Percentiles rank a stretch among this genome's conserved stretches.
Conservation (phyloP, 176 grass and related monocot genomes). For the Bothriochloa decipiens region DNA sequence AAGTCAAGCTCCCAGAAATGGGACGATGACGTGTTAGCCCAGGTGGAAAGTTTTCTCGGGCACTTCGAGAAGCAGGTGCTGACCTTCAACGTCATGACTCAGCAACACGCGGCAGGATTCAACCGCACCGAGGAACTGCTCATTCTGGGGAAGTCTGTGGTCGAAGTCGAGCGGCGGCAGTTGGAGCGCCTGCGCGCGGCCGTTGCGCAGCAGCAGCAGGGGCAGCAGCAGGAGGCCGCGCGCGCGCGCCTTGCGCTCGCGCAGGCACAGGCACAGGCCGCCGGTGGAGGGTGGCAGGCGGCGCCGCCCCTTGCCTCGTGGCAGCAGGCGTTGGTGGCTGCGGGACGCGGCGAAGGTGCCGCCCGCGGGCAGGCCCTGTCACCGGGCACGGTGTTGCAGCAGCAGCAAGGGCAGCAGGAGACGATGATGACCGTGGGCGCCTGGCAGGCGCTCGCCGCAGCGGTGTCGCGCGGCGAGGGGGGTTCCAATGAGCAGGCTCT, state of each 20-base stretch:
- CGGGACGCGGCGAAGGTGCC: conserved; percentile 2
- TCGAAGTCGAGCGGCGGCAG: conserved; percentile 24
- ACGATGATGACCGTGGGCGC: conserved; percentile 10
- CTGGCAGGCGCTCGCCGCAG: conserved; percentile 33
- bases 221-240: conserved; percentile 11
- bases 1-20: neutral
- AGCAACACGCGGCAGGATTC: conserved; percentile 6
- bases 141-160: neutral
- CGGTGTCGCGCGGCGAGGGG: conserved; percentile 20
- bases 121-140: conserved; percentile 27
- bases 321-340: conserved; percentile 26
- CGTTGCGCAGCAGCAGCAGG: neutral
- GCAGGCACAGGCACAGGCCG: conserved; percentile 44
- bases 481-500: neutral
- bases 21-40: neutral
- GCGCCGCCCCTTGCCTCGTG: conserved; percentile 5
- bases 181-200: conserved; percentile 16
- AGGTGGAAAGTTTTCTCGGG: neutral
- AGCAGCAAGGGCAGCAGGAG: conserved; percentile 20
- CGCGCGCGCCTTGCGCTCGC: conserved; percentile 29
- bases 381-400: neutral
- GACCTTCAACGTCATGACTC: conserved; percentile 35
- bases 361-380: conserved; percentile 7
- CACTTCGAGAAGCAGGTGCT: conserved; percentile 56
- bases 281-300: conserved; percentile 9